Conservation (phyloP, 1,284 basidiomycete species). For the Schizophyllum commune region DNA sequence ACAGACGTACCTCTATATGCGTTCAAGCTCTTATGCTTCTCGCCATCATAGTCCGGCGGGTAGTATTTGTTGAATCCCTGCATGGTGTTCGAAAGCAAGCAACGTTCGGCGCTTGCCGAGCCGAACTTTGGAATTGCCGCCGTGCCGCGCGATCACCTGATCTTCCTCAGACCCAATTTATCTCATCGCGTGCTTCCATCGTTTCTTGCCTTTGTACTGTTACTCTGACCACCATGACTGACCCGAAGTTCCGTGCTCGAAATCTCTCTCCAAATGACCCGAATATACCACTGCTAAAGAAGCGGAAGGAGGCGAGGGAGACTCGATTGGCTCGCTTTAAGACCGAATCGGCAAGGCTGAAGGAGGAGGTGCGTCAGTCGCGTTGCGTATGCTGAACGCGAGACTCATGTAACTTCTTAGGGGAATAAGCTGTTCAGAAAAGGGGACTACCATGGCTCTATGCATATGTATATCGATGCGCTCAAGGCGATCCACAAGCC, state of each 20-base stretch:
- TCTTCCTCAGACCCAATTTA: not conserved
- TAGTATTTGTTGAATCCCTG: constrained; percentile 88
- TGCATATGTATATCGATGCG: constrained; percentile 4
- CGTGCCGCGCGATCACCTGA: not conserved
- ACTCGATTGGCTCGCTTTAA: not conserved
- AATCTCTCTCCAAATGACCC: not conserved
- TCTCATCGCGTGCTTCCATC: not conserved
- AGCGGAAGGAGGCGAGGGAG: constrained; percentile 11
- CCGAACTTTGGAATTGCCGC: not conserved
- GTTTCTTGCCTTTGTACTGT: not conserved
- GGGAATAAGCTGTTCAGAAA: constrained; percentile 8
- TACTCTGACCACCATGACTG: not conserved
- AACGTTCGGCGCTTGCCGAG: not conserved
- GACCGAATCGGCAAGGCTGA: not conserved
- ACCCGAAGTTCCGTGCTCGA: too few species aligned
- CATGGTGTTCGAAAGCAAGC: not conserved
- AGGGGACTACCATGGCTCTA: constrained; percentile 7
- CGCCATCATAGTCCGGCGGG: constrained; percentile 86
- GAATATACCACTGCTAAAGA: not conserved
- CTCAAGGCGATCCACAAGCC: constrained; percentile 8
- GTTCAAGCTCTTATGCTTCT: constrained; percentile 78
- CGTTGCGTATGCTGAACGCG: not conserved
- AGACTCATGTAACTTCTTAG: not conserved
- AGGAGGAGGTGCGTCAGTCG: not conserved
- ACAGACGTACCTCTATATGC: constrained; percentile 67